These are phyloP conservation scores for Ichthyophthirius multifiliis DNA, from an alignment of 169 alveolate genomes.

Conservation along the genomic window DNA sequence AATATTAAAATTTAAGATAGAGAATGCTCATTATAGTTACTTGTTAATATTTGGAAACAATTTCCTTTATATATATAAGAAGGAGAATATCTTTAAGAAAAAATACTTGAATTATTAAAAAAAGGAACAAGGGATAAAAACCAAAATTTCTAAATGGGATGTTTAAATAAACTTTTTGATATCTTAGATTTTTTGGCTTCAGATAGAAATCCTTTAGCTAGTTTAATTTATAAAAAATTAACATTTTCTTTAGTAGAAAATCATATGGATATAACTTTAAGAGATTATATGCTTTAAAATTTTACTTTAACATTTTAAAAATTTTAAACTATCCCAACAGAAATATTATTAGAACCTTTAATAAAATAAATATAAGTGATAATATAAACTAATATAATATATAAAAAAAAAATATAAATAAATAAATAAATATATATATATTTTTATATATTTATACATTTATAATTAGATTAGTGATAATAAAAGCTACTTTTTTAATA, in stretches of 20 bases:
- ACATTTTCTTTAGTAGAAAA: slow-evolving; percentile 70
- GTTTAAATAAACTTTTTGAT: slow-evolving; percentile 44
- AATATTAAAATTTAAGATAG: slow-evolving; percentile 55
- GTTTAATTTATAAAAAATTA: slow-evolving; percentile 70
- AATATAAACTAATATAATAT: no score
- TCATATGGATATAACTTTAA: slow-evolving; percentile 54
- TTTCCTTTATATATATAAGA: slow-evolving; percentile 43
- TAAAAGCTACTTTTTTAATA: neutral
- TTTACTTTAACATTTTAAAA: slow-evolving; percentile 53
- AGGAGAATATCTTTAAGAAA: slow-evolving; percentile 44
- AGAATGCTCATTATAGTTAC: slow-evolving; percentile 36
- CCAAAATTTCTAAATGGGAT: slow-evolving; percentile 27
- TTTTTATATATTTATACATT: neutral
- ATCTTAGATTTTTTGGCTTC: slow-evolving; percentile 57
- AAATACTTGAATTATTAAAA: slow-evolving; percentile 46
- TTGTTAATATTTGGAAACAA: slow-evolving; percentile 46
- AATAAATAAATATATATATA: neutral
- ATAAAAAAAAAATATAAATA: neutral
- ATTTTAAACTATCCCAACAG: slow-evolving; percentile 72
- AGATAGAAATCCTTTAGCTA: slow-evolving; percentile 69
- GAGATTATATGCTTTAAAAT: slow-evolving; percentile 65
- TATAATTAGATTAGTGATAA: neutral
- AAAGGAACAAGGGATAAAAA: slow-evolving; percentile 27
- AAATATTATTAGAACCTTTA: slow-evolving; percentile 35
- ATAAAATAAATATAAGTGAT: slow-evolving; percentile 16